Evolutionary conservation across 2,329 filamentous ascomycete species (phyloP).

Genomic region (Fusarium nelsonii): DNA sequence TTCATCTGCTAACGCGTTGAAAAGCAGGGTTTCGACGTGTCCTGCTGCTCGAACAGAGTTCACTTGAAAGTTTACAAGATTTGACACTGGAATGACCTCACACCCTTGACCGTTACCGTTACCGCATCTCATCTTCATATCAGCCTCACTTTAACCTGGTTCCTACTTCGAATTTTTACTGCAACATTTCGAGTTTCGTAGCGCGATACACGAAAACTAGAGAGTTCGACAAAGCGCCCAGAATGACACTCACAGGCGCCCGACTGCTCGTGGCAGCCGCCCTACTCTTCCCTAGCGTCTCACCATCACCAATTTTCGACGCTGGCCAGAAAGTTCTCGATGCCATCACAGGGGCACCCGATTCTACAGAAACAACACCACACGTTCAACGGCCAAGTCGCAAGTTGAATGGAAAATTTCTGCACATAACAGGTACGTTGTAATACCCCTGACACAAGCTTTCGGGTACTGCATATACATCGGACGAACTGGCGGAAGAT

Average conservation of each 20-base stretch:
- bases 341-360: slow-evolving; percentile 23
- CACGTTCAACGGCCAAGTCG: slow-evolving; percentile 49
- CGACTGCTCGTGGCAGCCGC: slow-evolving; percentile 49
- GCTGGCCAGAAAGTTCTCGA: slow-evolving; percentile 38
- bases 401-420: slow-evolving; percentile 78
- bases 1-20: slow-evolving; percentile 4
- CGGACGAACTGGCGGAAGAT: slow-evolving; percentile 14
- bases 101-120: slow-evolving; percentile 9
- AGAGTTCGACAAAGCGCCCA: slow-evolving; percentile 4
- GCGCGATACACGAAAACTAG: background rate
- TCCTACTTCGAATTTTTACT: slow-evolving; percentile 13
- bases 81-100: slow-evolving; percentile 40
- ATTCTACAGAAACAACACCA: slow-evolving; percentile 26
- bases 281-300: slow-evolving; percentile 40
- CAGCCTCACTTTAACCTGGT: slow-evolving; percentile 1
- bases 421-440: slow-evolving; percentile 85
- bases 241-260: slow-evolving; percentile 46
- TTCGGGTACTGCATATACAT: slow-evolving; percentile 25
- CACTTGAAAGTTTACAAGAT: slow-evolving; percentile 8
- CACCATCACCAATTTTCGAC: slow-evolving; percentile 43
- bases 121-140: slow-evolving; percentile 14
- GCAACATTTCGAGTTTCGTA: background rate
- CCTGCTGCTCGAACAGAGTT: slow-evolving; percentile 17
- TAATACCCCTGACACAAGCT: background rate
- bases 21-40: slow-evolving; percentile 10